phyloP scores from a whole-genome alignment of 2,329 filamentous ascomycete species.

The Purpureocillium takamizusanense region DNA sequence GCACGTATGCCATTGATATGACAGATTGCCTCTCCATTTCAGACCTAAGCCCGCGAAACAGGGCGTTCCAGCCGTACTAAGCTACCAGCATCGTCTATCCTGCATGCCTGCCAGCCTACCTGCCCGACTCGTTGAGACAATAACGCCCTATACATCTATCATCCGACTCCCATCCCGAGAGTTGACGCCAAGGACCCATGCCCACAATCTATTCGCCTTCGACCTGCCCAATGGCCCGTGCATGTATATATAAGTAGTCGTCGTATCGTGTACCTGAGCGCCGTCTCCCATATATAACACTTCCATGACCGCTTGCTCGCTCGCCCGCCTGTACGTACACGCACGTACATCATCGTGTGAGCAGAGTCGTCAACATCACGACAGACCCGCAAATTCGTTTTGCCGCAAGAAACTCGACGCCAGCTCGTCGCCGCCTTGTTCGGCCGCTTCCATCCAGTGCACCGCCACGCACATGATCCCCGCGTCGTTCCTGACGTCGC shows the following conservation, averaged over 20 bases:
- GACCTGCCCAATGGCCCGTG: too few relatives aligned
- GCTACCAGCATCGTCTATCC: neutral
- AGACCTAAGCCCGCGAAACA: too few relatives aligned
- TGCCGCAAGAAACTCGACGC: conserved; percentile 77
- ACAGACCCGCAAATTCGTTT: conserved; percentile 32
- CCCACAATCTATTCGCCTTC: neutral
- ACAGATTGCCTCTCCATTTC: neutral
- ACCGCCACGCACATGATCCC: conserved; percentile 88
- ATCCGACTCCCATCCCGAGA: neutral
- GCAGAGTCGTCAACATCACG: conserved; percentile 15
- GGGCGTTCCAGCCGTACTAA: too few relatives aligned
- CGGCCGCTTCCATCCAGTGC: conserved; percentile 94
- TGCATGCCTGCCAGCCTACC: too few relatives aligned
- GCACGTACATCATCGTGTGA: neutral
- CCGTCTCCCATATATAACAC: too few relatives aligned
- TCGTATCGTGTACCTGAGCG: too few relatives aligned
- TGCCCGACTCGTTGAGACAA: too few relatives aligned
- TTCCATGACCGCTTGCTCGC: too few relatives aligned
- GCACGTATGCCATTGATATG: neutral
- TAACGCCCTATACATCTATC: neutral
- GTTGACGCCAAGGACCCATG: neutral
- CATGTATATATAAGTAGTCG: too few relatives aligned
- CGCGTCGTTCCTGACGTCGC: conserved; percentile 62
- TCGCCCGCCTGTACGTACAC: neutral
- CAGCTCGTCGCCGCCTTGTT: conserved; percentile 75